Percentiles rank a stretch among this genome's conserved stretches.
phyloP scores from a whole-genome alignment of 2,329 filamentous ascomycete species.

The Xylaria polymorpha region DNA sequence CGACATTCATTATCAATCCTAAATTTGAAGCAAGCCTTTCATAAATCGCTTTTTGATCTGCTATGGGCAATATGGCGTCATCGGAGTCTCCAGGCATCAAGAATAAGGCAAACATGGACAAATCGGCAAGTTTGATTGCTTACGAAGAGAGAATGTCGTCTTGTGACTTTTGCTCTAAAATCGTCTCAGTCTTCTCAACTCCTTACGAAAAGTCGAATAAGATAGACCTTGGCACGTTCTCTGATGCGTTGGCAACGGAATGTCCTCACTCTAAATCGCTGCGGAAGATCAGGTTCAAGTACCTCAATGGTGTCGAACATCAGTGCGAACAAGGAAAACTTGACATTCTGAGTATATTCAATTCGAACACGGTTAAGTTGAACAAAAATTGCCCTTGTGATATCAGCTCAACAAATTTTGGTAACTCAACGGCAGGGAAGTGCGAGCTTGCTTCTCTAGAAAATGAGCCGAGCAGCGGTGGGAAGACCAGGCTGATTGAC shows the following conservation, averaged over 20 bases:
- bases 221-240: constrained; percentile 3
- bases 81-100: not conserved
- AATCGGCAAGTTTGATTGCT: not conserved
- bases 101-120: not conserved
- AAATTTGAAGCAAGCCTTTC: not conserved
- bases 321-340: not conserved
- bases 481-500: constrained; percentile 1
- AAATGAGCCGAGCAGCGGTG: not conserved
- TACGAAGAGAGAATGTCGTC: not conserved
- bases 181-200: not conserved
- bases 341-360: not conserved
- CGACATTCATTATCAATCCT: not conserved
- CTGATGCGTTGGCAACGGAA: not conserved
- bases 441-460: not conserved
- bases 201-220: not conserved
- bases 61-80: not conserved
- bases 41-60: not conserved
- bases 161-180: constrained; percentile 8
- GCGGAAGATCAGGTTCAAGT: not conserved
- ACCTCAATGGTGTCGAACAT: not conserved
- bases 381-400: not conserved
- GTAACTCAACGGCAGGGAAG: not conserved
- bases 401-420: not conserved
- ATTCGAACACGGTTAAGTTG: not conserved
- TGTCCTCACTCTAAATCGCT: constrained; percentile 6